Evolutionary conservation across 106 monocot species (phyloP), one percentile per base, ranked within the genome.

Genomic region (Dendrobium nobile): DNA sequence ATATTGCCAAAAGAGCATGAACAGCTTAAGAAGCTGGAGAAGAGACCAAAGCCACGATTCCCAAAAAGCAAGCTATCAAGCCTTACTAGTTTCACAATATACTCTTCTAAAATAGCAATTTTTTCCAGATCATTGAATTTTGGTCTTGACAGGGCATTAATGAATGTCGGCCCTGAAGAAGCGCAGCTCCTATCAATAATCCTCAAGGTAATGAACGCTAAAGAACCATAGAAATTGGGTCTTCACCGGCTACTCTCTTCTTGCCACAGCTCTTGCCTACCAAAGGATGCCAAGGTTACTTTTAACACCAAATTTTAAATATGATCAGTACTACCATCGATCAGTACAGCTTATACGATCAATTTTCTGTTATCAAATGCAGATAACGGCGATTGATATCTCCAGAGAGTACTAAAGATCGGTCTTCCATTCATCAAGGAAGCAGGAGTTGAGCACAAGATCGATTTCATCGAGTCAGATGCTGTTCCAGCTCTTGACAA

Each of bases 241-340:
- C 4, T 88, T 86, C 81, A 89, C 88, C 4, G 88, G 88, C 37
- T 89, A 89, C 68, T 89, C 88, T 7, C 88, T 89, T 72, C 84
- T 86, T 18, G 27, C 86, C 0, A 84, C 89, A 2, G 86, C 86
- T 61, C 78, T 89, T 33, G 89, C 89, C 26, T 89, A 59, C 89
- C 89, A 1, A 33, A 82, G 31, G 84, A 89, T 77, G 89, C 81
- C 54, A 86, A 86, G 86, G 89, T 86, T 17, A 44, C 18, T 20
- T 43, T 45, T 18, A 7, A 33, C 40, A 19, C 13, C 13, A 3
- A 13, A 18, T 11, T 8, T 3, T 56, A 11, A 56, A 56, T 56
- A 7, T 56, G 4, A 56, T 56, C 55, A 0, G 3, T 0, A 56
- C 55, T 3, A n/a, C 55, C 11, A 55, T 56, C 0, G 3, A 28